phyloP scores from a whole-genome alignment of 2,329 filamentous ascomycete species.

The Parafenestella ontariensis region DNA sequence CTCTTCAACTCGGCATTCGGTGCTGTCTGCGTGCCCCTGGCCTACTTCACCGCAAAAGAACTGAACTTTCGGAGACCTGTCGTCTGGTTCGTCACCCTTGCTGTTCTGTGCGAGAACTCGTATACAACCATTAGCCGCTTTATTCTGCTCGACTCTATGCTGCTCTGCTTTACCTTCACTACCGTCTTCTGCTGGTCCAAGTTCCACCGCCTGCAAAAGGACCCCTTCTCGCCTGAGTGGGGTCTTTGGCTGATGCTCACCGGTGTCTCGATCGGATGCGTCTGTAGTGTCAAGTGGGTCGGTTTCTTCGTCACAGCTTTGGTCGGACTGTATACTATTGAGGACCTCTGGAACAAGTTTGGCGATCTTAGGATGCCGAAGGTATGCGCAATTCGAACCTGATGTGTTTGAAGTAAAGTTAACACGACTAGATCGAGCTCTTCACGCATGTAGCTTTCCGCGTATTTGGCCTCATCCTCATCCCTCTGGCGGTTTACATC shows the following conservation, averaged over 20 bases:
- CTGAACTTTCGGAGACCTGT: slow-evolving; percentile 84
- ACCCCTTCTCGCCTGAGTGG: slow-evolving; percentile 91
- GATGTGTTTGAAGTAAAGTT: slow-evolving; percentile 14
- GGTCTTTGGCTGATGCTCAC: slow-evolving; percentile 93
- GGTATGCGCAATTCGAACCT: slow-evolving; percentile 51
- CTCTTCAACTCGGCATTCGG: slow-evolving; percentile 97
- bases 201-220: slow-evolving; percentile 86
- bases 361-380: slow-evolving; percentile 91
- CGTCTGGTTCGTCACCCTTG: slow-evolving; percentile 93
- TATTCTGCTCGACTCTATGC: slow-evolving; percentile 97
- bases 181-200: slow-evolving; percentile 97
- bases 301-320: slow-evolving; percentile 94
- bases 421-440: slow-evolving; percentile 63
- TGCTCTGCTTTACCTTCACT: slow-evolving; percentile 97
- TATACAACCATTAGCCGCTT: slow-evolving; percentile 99
- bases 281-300: slow-evolving; percentile 98
- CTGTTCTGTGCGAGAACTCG: slow-evolving; percentile 99
- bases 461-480: slow-evolving; percentile 83
- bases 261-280: slow-evolving; percentile 94
- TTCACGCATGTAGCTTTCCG: slow-evolving; percentile 80
- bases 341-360: slow-evolving; percentile 98
- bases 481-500: slow-evolving; percentile 91
- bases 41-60: slow-evolving; percentile 93
- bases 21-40: slow-evolving; percentile 87
- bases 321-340: slow-evolving; percentile 92